Base-by-base conservation (phyloP, 768 basidiomycete species). In the Russula emetica region DNA sequence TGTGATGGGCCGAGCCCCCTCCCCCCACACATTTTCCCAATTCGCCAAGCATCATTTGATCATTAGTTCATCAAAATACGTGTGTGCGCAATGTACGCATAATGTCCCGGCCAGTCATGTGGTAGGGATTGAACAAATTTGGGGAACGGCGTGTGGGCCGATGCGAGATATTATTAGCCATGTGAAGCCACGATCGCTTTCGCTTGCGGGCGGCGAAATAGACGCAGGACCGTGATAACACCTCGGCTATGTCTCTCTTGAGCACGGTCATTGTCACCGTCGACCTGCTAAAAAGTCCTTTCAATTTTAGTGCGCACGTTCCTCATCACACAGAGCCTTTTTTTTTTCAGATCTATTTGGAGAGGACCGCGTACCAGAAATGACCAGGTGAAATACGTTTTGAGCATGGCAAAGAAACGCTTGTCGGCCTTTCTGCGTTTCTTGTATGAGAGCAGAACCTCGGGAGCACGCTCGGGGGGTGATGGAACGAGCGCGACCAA, bases 401-500 rank as follows among this genome's bases (percentile, higher is more conserved):
- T 91, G 63, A 95, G 78, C 69, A 94, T 73, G 0, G 77, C 72
- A 72, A 96, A 96, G 76, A 96, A 95, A 1, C 88, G 84, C 71
- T 85, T 92, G 72, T 96, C 94, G 0, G 92, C 94, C 83, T 93
- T 95, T 76, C 94, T 81, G 58, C 94, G 81, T 71, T 95, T 96
- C 76, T 94, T 94, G 77, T 94, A 96, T 72, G 92, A 94, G 75
- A 98, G 94, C 40, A 96, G 73, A 45, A 95, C 82, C 61, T 92
- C 87, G 42, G 73, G 72, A 24, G 79, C 77, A 30, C 71, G 65
- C 13, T 68, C 72, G 36, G 72, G 54, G 9, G 71, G 72, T 1
- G 82, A 68, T 0, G 69, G 52, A 3, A 73, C 78, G 42, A 96
- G 82, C 50, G 87, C 82, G 38, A 77, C 79, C 36, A 98, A 78